Conservation (phyloP, 352 stramenopile genomes). For the Halophytophthora batemanensis region DNA sequence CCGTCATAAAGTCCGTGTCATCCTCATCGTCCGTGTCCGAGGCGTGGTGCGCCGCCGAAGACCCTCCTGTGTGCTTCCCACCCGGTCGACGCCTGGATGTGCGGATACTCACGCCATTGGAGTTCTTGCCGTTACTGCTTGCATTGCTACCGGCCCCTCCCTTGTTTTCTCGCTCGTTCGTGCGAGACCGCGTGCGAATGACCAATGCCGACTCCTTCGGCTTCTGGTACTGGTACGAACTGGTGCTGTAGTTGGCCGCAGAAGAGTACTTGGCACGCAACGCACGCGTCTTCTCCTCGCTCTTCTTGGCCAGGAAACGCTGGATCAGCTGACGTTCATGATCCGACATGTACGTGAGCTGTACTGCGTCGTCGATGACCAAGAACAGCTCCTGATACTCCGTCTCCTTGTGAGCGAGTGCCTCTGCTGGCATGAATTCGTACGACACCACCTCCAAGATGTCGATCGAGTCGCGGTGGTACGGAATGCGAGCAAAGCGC, state of each 20-base stretch:
- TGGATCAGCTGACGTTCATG: conserved; percentile 55
- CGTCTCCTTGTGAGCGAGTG: conserved; percentile 22
- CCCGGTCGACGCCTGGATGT: conserved; percentile 26
- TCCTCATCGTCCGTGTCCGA: conserved; percentile 81
- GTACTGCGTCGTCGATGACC: conserved; percentile 49
- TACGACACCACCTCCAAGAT: conserved; percentile 71
- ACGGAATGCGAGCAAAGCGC: conserved; percentile 56
- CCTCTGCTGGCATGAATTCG: conserved; percentile 29
- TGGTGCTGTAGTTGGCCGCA: conserved; percentile 27
- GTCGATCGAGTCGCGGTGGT: conserved; percentile 61
- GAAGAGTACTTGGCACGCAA: conserved; percentile 46
- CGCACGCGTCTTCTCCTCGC: conserved; percentile 49
- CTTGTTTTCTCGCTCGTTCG: conserved; percentile 48
- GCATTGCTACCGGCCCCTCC: conserved; percentile 33
- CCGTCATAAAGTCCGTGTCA: conserved; percentile 44
- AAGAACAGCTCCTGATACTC: conserved; percentile 72
- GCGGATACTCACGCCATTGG: conserved; percentile 58
- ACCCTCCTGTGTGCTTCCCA: conserved; percentile 13
- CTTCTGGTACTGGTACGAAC: conserved; percentile 63
- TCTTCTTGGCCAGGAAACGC: conserved; percentile 54
- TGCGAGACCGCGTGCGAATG: conserved; percentile 74
- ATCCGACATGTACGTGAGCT: conserved; percentile 33
- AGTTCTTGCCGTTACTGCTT: conserved; percentile 49
- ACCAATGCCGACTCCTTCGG: conserved; percentile 76
- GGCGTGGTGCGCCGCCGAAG: conserved; percentile 16